These are phyloP conservation scores for Starmerella lactis-condensi DNA, from an alignment of 805 yeast genomes.

Conservation along the genomic window DNA sequence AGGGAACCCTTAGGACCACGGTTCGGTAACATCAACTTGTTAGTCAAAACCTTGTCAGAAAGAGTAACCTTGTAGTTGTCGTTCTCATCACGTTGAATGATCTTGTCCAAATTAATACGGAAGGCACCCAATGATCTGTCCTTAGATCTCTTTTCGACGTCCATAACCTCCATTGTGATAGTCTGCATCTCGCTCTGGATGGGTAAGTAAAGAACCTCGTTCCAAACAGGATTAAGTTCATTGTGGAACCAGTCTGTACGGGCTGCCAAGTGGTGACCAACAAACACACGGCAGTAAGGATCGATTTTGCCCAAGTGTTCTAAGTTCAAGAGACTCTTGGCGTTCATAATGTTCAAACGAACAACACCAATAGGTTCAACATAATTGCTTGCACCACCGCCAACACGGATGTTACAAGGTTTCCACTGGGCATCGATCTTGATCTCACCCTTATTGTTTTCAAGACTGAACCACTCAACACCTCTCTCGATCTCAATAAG, in stretches of 20 bases:
- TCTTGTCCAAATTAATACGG: constrained; percentile 45
- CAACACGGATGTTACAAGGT: constrained; percentile 49
- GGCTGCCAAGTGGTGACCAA: constrained; percentile 57
- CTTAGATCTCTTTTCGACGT: constrained; percentile 55
- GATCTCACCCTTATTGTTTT: constrained; percentile 49
- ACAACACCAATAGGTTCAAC: constrained; percentile 90
- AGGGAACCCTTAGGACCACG: constrained; percentile 74
- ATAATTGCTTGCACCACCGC: constrained; percentile 61
- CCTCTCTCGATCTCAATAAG: constrained; percentile 65
- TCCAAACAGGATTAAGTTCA: constrained; percentile 65
- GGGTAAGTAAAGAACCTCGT: constrained; percentile 65
- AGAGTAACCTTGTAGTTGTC: constrained; percentile 45
- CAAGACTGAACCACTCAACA: constrained; percentile 56
- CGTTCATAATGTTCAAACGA: constrained; percentile 49
- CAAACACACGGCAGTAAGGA: constrained; percentile 67
- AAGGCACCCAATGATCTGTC: constrained; percentile 81
- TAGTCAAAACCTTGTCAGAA: constrained; percentile 38
- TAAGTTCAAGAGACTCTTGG: constrained; percentile 59
- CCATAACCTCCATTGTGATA: constrained; percentile 79
- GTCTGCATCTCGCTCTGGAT: constrained; percentile 68
- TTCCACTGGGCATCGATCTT: constrained; percentile 61
- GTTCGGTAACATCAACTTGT: constrained; percentile 45
- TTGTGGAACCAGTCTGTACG: constrained; percentile 55
- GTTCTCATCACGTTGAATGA: constrained; percentile 42
- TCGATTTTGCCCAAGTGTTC: constrained; percentile 82